Base-by-base conservation (phyloP, 2,329 filamentous ascomycete genomes). In the Didymella pomorum region DNA sequence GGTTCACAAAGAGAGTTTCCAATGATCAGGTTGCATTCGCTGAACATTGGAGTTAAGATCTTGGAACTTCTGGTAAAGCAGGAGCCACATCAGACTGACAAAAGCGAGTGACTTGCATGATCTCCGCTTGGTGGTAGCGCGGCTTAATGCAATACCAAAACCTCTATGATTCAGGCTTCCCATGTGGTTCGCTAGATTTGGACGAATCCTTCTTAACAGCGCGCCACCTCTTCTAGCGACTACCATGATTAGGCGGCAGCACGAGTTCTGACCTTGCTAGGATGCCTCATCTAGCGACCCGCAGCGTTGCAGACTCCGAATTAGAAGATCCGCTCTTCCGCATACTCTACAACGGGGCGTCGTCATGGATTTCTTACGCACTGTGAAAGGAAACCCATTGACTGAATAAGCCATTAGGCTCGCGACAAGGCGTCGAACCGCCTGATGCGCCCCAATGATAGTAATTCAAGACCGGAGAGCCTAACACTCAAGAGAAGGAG, bases 211-310 rank as follows among this genome's bases (percentile, higher is more conserved):
- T 57, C 57, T 29, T 47, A 50, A 42, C 35, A 60, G 50, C 57
- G 58, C 61, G 51, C 54, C 50, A 52, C 41, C 46, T 31, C 44
- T 48, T 48, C 26, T 57, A 25, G 51, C 41, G 28, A 29, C 26
- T 23, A 60, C 52, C 49, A 60, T 33, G 58, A 62, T 60, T 58
- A 55, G 56, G 49, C 55, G 49, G 56, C 49, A 53, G 37, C 21
- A 33, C 47, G 50, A 43, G 35, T 57, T 31, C 39, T 46, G 49
- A 35, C 46, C 45, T 53, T 43, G 58, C 49, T 49, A 57, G 52
- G 53, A 56, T 53, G 16, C 49, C 47, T 57, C 37, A 55, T 46
- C 26, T 41, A 56, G 55, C 57, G 52, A 54, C 46, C 53, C 49
- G 58, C 54, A 56, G 57, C 23, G 43, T 31, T 58, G 48, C 35